Percentiles rank a stretch among this genome's conserved stretches.
Evolutionary conservation across 1,139 yeast genomes (phyloP).

Genomic region (Candida sojae): DNA sequence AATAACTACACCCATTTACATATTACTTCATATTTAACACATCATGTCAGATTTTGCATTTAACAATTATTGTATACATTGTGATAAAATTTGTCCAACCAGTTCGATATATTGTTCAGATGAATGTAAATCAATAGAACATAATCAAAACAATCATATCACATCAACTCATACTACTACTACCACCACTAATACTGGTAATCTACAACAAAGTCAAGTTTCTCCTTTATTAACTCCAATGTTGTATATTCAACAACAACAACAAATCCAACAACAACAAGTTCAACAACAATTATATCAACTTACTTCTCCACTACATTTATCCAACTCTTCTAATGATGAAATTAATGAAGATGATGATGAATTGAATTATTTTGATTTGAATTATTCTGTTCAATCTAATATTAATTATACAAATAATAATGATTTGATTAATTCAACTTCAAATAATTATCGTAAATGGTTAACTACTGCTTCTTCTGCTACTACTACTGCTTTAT

Average conservation of each 20-base stretch:
- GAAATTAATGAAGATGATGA: constrained; percentile 12
- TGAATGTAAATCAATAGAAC: constrained; percentile 48
- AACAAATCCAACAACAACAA: neutral
- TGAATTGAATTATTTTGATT: constrained; percentile 35
- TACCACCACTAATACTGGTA: neutral
- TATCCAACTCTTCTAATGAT: constrained; percentile 1
- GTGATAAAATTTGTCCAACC: constrained; percentile 59
- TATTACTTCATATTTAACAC: no score
- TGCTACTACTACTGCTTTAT: neutral
- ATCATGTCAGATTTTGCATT: constrained; percentile 50
- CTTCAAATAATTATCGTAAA: constrained; percentile 45
- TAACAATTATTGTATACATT: constrained; percentile 66
- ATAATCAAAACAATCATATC: neutral
- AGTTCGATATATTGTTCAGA: constrained; percentile 63
- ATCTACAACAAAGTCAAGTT: constrained; percentile 15
- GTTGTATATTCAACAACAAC: constrained; percentile 27
- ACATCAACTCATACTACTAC: neutral
- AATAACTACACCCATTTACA: no score
- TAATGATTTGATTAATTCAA: constrained; percentile 23
- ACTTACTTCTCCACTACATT: constrained; percentile 1
- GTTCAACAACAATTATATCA: neutral
- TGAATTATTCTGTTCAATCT: constrained; percentile 33
- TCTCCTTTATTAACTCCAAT: constrained; percentile 42
- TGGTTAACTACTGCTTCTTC: constrained; percentile 27
- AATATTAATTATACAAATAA: constrained; percentile 19